phyloP scores from a whole-genome alignment of 2,329 filamentous ascomycete genomes.

The Colletotrichum cereale region DNA sequence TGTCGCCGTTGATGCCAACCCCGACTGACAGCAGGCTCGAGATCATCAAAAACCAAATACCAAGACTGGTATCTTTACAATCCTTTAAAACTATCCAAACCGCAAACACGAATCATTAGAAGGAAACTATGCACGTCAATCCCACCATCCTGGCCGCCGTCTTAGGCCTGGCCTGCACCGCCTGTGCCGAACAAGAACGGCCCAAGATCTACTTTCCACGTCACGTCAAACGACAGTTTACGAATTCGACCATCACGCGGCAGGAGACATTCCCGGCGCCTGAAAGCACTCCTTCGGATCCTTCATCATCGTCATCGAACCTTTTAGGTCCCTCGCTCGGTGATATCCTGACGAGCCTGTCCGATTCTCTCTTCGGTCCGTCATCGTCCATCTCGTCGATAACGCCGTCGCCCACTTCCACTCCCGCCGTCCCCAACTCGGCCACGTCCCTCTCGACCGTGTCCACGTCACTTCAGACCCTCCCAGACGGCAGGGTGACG shows the following conservation, averaged over 20 bases:
- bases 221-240: constrained; percentile 65
- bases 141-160: constrained; percentile 61
- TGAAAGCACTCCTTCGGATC: constrained; percentile 43
- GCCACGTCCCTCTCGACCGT: constrained; percentile 17
- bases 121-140: constrained; percentile 62
- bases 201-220: constrained; percentile 70
- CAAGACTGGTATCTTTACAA: constrained; percentile 34
- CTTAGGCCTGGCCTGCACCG: constrained; percentile 60
- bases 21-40: constrained; percentile 26
- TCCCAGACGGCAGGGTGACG: constrained; percentile 42
- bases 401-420: constrained; percentile 20
- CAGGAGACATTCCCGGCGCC: constrained; percentile 44
- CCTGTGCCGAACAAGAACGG: constrained; percentile 57
- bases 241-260: constrained; percentile 57
- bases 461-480: constrained; percentile 40
- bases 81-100: constrained; percentile 32
- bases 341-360: constrained; percentile 38
- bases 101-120: constrained; percentile 15
- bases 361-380: constrained; percentile 41
- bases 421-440: constrained; percentile 21
- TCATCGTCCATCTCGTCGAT: constrained; percentile 2
- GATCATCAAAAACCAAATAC: constrained; percentile 5
- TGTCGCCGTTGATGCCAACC: constrained; percentile 33
- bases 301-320: constrained; percentile 2
- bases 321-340: constrained; percentile 16